Evolutionary conservation across 805 yeast species (phyloP), one percentile per base, ranked within the genome.

Genomic region (Myxozyma neglecta): DNA sequence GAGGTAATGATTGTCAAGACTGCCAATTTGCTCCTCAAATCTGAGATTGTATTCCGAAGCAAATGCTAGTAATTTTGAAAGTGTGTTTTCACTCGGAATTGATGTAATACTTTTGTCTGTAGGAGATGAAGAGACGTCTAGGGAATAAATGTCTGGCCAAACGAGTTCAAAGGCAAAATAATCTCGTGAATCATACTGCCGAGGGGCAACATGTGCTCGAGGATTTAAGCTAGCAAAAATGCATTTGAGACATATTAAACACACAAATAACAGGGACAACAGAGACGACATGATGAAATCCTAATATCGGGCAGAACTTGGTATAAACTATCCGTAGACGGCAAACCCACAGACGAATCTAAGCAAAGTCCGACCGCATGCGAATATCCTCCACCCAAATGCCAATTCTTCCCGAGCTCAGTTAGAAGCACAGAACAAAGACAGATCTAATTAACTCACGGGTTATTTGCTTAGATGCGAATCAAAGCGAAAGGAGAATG

Each of bases 161-260:
- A 59, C 66, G 18, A 68, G 48, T 53, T 68, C 70, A 42, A 68
- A 65, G 29, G 69, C 70, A 49, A 50, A 63, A 46, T 68, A 68
- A 10, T 56, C 58, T 14, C 70, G 54, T 73, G 6, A 24, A 10
- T 43, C 65, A 46, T 68, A 61, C 40, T 68, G 69, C 7, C 70
- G 73, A 68, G 66, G 51, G 20, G 42, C 56, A 14, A 62, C 61
- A 18, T 57, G 67, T 6, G 44, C 34, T 32, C 67, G 60, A 2
- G 65, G 61, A 44, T 60, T 36, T 9, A 54, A 29, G 20, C 37
- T 45, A 10, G 57, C 57, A 5, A 14, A 32, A 20, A 18, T 42
- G 14, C 13, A 1, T 16, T 36, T 8, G 8, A 44, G 10, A 3
- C 40, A 35, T 8, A 32, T 24, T 13, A 24, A 9, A 11, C 29